Conservation (phyloP, 2,329 filamentous ascomycete species). For the Teratosphaeria pseudoeucalypti region DNA sequence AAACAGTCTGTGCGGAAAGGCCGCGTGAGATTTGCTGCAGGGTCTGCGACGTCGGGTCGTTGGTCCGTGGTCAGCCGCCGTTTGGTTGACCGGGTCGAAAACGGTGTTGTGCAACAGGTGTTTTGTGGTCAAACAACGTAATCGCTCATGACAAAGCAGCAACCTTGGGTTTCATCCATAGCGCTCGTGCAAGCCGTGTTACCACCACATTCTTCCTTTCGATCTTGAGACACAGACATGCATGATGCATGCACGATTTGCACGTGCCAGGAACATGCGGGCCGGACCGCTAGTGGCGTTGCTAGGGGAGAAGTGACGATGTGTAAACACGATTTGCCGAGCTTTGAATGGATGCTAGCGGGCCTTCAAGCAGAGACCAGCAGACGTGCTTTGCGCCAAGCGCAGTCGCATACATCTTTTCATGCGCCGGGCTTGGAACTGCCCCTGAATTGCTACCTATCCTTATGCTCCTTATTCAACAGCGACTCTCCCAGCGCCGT, state of each 20-base stretch:
- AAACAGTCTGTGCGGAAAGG: not conserved
- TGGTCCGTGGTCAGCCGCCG: not conserved
- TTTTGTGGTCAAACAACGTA: not conserved
- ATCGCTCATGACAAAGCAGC: not conserved
- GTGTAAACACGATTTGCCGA: not conserved
- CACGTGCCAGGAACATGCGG: not conserved
- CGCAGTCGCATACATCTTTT: not conserved
- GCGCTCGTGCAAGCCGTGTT: too few relatives aligned
- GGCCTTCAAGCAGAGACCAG: not conserved
- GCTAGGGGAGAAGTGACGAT: not conserved
- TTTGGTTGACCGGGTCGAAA: not conserved
- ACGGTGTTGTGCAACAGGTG: not conserved
- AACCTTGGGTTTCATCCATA: too few relatives aligned
- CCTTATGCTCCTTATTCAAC: not conserved
- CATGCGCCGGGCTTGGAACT: not conserved
- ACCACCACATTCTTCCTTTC: too few relatives aligned
- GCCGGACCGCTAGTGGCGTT: not conserved
- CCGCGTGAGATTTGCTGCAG: not conserved
- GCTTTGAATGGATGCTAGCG: not conserved
- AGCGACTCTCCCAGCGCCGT: not conserved
- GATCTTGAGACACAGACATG: not conserved
- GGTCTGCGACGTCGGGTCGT: not conserved
- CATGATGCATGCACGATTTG: not conserved
- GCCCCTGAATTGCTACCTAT: not conserved
- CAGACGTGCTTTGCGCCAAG: not conserved